phyloP scores from a whole-genome alignment of 176 grass and related monocot genomes.

The Cymbopogon citratus region DNA sequence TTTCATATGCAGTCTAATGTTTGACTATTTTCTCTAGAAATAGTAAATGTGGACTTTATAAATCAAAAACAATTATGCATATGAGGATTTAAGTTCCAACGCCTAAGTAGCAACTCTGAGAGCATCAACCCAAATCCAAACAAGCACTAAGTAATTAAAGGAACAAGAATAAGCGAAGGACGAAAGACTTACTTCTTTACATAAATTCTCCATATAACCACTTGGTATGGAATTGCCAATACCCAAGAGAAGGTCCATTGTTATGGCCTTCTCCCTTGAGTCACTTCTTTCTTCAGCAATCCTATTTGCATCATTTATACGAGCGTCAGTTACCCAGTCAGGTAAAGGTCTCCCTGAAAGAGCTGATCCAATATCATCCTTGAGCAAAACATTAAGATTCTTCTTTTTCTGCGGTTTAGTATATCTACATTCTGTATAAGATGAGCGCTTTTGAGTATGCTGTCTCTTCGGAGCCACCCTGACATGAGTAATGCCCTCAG shows the following conservation, averaged over 20 bases:
- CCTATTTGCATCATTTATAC: constrained; percentile 1
- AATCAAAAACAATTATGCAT: neutral
- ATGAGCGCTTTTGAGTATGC: constrained; percentile 26
- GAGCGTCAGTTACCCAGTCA: neutral
- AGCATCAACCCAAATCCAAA: neutral
- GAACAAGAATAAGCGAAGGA: constrained; percentile 3
- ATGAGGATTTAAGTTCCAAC: constrained; percentile 7
- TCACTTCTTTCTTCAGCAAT: neutral
- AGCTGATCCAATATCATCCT: constrained; percentile 19
- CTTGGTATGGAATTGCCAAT: constrained; percentile 27
- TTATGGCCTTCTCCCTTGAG: constrained; percentile 11
- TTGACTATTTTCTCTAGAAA: neutral
- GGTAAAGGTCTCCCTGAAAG: neutral
- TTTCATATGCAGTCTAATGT: neutral
- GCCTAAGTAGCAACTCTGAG: neutral
- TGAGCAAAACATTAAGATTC: constrained; percentile 32
- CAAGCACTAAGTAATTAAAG: constrained; percentile 2
- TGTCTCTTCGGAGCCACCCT: constrained; percentile 20
- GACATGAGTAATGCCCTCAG: constrained; percentile 9
- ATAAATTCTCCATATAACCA: constrained; percentile 32
- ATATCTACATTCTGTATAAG: constrained; percentile 23
- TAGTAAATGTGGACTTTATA: neutral
- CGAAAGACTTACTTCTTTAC: constrained; percentile 37
- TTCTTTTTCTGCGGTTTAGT: constrained; percentile 43
- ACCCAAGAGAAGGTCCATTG: constrained; percentile 21